Percentiles rank a stretch among this genome's conserved stretches.
Evolutionary conservation across 2,329 filamentous ascomycete species (phyloP).

Genomic region (Ceratocystis albifundus): DNA sequence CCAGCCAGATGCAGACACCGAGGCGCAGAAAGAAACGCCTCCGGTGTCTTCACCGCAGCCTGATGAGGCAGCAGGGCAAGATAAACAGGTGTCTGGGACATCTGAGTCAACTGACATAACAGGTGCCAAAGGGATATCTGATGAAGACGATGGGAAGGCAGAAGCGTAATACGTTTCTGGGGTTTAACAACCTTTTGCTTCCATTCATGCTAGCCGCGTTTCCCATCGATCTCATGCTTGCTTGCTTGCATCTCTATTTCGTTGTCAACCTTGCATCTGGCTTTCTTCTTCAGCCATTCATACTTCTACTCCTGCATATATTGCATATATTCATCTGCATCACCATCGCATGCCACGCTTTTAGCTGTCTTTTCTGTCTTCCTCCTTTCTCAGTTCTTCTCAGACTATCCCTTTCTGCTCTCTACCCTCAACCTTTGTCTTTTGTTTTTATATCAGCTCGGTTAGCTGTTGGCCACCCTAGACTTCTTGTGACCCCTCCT

Average conservation of each 20-base stretch:
- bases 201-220: background rate
- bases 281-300: background rate
- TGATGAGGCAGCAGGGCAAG: background rate
- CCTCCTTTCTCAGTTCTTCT: background rate
- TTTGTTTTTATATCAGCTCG: background rate
- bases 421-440: background rate
- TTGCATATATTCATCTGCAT: background rate
- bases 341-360: background rate
- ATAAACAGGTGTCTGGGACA: background rate
- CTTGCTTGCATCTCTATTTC: background rate
- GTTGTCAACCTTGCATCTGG: background rate
- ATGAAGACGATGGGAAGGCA: background rate
- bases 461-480: too few species aligned
- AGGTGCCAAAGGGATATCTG: background rate
- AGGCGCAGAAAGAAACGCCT: background rate
- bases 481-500: too few species aligned
- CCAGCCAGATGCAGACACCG: background rate
- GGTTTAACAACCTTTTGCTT: background rate
- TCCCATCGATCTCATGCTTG: background rate
- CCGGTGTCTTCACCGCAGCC: background rate
- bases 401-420: background rate
- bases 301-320: background rate
- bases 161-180: background rate
- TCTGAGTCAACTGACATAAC: background rate
- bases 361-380: background rate